Evolutionary conservation across 164 flowering plant species (phyloP), one percentile per base, ranked within the genome.

Genomic region (Piper betle): DNA sequence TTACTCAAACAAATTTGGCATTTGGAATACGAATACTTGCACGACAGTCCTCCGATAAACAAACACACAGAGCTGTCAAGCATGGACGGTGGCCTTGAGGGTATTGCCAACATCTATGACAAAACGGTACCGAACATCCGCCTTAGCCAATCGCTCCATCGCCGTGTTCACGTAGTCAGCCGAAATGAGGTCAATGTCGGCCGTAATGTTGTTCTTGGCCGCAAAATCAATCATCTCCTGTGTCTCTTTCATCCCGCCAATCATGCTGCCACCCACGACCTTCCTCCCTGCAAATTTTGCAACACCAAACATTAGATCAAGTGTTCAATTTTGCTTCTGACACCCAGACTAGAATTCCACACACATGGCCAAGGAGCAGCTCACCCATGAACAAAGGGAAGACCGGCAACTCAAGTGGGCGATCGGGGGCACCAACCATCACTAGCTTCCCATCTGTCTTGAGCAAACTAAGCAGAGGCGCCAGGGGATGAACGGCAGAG

Each of bases 401-500:
- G 41, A 55, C 63, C 4, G 77, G 72, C 8, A 82, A 40, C 58
- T 76, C 77, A 6, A 74, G 72, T 17, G 76, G 80, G 53, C 74
- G 71, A 3, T 72, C 75, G 3, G 80, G 77, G 3, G 61, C 73
- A 39, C 85, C 85, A 5, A 81, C 66, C 72, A 73, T 46, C 7
- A 79, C 65, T 15, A 81, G 58, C 69, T 75, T 81, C 5, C 83
- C 81, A n/a, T 79, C n/a, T n/a, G n/a, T n/a, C n/a, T n/a, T n/a
- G n/a, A n/a, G n/a, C n/a, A n/a, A n/a, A n/a, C n/a, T n/a, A 57
- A 53, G 61, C 48, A 78, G 56, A 16, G 83, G 85, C 40, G 57
- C 2, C 1, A 81, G 25, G 4, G 82, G 48, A 42, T 79, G 83
- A 16, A 0, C 7, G 1, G 77, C 77, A 25, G 84, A 73, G 3